Conservation (phyloP, 106 monocot species). For the Acorus calamus region DNA sequence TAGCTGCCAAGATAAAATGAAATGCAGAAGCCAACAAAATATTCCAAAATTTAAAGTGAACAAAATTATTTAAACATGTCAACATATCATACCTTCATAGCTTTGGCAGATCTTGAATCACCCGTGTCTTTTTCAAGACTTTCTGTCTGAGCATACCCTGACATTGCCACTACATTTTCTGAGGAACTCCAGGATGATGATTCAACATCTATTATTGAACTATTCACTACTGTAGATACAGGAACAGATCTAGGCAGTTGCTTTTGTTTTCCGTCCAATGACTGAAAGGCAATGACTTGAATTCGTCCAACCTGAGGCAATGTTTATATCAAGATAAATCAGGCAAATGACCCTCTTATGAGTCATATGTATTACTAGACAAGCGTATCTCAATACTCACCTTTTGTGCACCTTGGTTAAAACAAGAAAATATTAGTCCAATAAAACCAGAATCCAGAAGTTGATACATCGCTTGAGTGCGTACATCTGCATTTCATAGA, state of each 20-base stretch:
- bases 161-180: conserved; percentile 30
- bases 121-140: conserved; percentile 56
- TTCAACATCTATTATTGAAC: conserved; percentile 44
- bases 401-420: conserved; percentile 79
- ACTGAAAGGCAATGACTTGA: conserved; percentile 96
- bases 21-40: not conserved
- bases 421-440: conserved; percentile 93
- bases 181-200: conserved; percentile 55
- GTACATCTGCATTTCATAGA: conserved; percentile 57
- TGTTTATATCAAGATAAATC: not conserved
- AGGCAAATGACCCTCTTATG: not conserved
- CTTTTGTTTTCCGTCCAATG: conserved; percentile 51
- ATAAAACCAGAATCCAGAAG: conserved; percentile 83
- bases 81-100: conserved; percentile 33
- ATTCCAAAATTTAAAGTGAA: not conserved
- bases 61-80: not conserved
- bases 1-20: too few species aligned
- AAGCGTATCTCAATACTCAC: conserved; percentile 14
- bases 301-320: conserved; percentile 70
- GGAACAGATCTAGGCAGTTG: not conserved
- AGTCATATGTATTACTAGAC: not conserved
- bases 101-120: conserved; percentile 45
- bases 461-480: conserved; percentile 96
- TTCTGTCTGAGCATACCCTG: conserved; percentile 33
- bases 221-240: conserved; percentile 14